Evolutionary conservation across 2,329 filamentous ascomycete species (phyloP).

Genomic region (Penicillium decumbens): DNA sequence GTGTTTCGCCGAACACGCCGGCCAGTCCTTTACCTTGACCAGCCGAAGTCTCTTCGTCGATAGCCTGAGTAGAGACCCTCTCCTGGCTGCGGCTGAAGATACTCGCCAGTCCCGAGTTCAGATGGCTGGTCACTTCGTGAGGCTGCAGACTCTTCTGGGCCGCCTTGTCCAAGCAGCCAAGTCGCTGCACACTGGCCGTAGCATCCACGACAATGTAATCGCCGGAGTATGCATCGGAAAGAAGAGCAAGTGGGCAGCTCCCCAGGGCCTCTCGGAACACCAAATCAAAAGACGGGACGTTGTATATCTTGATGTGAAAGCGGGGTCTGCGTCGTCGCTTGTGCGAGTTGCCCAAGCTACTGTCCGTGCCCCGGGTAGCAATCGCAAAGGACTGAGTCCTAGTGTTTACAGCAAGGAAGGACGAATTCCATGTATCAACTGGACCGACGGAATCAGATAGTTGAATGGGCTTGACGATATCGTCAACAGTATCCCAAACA

Average conservation of each 20-base stretch:
- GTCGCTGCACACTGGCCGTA: slow-evolving; percentile 63
- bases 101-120: slow-evolving; percentile 31
- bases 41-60: slow-evolving; percentile 16
- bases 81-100: slow-evolving; percentile 30
- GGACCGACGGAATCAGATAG: slow-evolving; percentile 42
- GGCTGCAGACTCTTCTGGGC: slow-evolving; percentile 23
- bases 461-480: slow-evolving; percentile 66
- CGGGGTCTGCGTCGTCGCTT: slow-evolving; percentile 45
- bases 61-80: slow-evolving; percentile 1
- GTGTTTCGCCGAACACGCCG: slow-evolving; percentile 36
- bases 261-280: slow-evolving; percentile 54
- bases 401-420: slow-evolving; percentile 62
- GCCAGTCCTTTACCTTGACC: slow-evolving; percentile 28
- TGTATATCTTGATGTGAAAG: slow-evolving; percentile 61
- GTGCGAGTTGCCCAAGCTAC: slow-evolving; percentile 22
- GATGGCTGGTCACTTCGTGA: slow-evolving; percentile 20
- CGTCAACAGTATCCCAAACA: slow-evolving; percentile 79
- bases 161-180: slow-evolving; percentile 27
- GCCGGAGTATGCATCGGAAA: slow-evolving; percentile 59
- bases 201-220: slow-evolving; percentile 74
- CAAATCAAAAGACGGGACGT: slow-evolving; percentile 55
- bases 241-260: slow-evolving; percentile 60
- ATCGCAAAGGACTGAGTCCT: slow-evolving; percentile 63
- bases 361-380: slow-evolving; percentile 44
- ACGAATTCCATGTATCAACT: slow-evolving; percentile 11